Base-by-base conservation (phyloP, 2,329 filamentous ascomycete genomes). In the Fusarium marasasianum region DNA sequence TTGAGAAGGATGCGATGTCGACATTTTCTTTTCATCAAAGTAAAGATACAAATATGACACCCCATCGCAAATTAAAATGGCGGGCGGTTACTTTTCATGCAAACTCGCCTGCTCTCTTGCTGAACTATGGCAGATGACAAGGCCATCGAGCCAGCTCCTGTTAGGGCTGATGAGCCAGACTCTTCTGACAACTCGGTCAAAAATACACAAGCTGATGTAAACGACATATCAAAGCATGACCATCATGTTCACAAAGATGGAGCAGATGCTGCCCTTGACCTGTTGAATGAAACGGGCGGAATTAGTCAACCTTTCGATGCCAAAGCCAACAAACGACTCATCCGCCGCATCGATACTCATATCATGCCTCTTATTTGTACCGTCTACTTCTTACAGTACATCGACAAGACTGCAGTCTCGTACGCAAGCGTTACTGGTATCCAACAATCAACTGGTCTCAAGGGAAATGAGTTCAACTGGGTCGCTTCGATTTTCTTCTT, bases 401-500 rank as follows among this genome's bases (percentile, higher is more conserved):
- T 78, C 20, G 77, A 78, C 70, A 78, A 78, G 53, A 78, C 75
- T 3, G 70, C 76, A 15, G 68, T 78, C 5, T 77, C 75, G 1
- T 78, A 78, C 40, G 73, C 77, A 8, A 77, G 75, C 17, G 75
- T 78, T 20, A 77, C 72, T 0, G 77, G 76, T 2, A 76, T 77
- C 5, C 63, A 67, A n/a, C 47, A 75, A 37, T 80, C 82, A 4
- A 77, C 79, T 2, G 77, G 83, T 8, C 79, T 86, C 0, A 76
- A 78, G 9, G 85, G 82, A 8, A 84, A 82, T 41, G 79, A 83
- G 57, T 86, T 85, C 72, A 85, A 83, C 48, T 86, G 85, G 82
- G 80, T 75, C 20, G 72, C 72, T 9, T 75, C 74, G 31, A 72
- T 75, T 20, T 77, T 76, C 71, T 81, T 81, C 71, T 82, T 82